Conservation (phyloP, 139 green algal genomes). For the Deuterostichococcus epilithicus region DNA sequence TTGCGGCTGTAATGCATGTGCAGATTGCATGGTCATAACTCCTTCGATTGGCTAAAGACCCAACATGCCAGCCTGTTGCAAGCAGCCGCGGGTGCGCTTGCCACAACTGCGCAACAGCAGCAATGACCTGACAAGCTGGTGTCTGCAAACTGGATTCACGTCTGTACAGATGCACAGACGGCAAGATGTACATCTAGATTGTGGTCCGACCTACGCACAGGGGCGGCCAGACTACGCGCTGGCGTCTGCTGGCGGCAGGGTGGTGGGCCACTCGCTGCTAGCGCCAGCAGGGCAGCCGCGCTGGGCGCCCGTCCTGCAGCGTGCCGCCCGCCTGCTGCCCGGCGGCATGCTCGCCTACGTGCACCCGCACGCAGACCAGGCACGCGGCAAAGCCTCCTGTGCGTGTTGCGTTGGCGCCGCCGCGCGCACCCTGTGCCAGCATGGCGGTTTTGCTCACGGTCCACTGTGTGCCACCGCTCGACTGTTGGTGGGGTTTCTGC, state of each 20-base stretch:
- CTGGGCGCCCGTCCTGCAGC: background rate
- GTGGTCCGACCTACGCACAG: conserved; percentile 13
- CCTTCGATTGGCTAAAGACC: no score
- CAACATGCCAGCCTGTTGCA: no score
- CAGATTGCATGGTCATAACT: no score
- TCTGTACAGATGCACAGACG: no score
- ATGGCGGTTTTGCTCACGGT: background rate
- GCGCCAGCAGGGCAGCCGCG: background rate
- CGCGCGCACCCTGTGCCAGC: background rate
- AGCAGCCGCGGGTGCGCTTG: no score
- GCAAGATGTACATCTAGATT: no score
- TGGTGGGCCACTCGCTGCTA: conserved; percentile 25
- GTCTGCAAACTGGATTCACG: no score
- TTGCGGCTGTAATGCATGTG: no score
- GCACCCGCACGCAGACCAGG: conserved; percentile 15
- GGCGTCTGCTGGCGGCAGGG: conserved; percentile 10
- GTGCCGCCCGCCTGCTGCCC: background rate
- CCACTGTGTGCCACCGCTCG: background rate
- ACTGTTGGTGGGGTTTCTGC: background rate
- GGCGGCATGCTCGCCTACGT: background rate
- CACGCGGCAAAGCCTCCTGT: background rate
- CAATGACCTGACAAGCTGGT: no score
- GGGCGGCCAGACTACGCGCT: conserved; percentile 31
- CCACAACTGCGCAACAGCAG: no score
- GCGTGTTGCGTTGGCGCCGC: background rate